These are phyloP conservation scores for Calocera viscosa DNA, from an alignment of 768 basidiomycete genomes.

Conservation along the genomic window DNA sequence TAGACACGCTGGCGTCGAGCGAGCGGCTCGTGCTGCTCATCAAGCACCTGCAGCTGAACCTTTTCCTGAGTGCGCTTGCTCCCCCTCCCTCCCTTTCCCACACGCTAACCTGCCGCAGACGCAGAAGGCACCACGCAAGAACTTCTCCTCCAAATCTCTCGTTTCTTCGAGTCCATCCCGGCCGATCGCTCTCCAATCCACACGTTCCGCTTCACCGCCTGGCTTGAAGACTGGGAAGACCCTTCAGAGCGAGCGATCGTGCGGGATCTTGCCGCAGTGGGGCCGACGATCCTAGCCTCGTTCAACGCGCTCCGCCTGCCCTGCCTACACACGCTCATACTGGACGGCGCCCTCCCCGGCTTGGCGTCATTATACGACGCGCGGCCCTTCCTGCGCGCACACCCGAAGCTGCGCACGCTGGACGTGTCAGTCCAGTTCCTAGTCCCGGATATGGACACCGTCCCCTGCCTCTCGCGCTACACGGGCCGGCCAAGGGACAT, in stretches of 20 bases:
- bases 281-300: not conserved
- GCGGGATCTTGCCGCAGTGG: not conserved
- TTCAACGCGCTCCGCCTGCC: not conserved
- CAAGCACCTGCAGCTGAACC: not conserved
- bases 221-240: slow-evolving; percentile 3
- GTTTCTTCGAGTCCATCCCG: slow-evolving; percentile 3
- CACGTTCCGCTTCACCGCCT: not conserved
- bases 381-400: not conserved
- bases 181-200: not conserved
- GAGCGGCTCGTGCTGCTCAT: not conserved
- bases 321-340: not conserved
- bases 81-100: not conserved
- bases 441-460: not conserved
- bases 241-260: not conserved
- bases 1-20: not conserved
- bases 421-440: not conserved
- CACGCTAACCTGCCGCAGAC: not conserved
- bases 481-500: not conserved
- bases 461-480: not conserved
- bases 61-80: not conserved
- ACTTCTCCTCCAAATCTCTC: not conserved
- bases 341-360: not conserved
- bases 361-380: not conserved
- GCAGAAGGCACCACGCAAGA: not conserved
- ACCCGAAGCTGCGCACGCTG: not conserved